A percentile compares a stretch with the other conserved stretches of the same genome.
These are phyloP conservation scores for Trichoderma guizhouense DNA, from an alignment of 2,329 filamentous ascomycete genomes.

Conservation along the genomic window DNA sequence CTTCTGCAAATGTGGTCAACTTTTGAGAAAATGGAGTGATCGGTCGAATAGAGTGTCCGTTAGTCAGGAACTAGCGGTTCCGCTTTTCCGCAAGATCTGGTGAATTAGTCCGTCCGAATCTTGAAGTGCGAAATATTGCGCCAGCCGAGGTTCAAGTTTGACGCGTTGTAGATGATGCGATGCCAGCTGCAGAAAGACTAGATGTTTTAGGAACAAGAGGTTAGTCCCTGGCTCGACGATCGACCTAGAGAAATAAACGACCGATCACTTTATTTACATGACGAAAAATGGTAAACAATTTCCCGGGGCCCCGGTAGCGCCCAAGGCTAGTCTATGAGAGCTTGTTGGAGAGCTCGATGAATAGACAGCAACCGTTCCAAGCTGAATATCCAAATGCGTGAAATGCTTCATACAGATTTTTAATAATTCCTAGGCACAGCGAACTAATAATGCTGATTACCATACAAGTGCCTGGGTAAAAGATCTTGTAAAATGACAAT, in stretches of 20 bases:
- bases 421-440: neutral
- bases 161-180: neutral
- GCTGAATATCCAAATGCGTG: neutral
- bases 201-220: neutral
- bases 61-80: neutral
- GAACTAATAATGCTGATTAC: neutral
- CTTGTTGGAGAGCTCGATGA: neutral
- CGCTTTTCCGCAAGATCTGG: neutral
- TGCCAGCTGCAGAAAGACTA: neutral
- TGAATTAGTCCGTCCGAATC: neutral
- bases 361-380: neutral
- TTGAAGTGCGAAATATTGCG: neutral
- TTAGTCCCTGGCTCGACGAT: neutral
- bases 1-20: neutral
- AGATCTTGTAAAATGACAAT: neutral
- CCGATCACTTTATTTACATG: neutral
- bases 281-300: neutral
- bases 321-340: neutral
- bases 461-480: neutral
- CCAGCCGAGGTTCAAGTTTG: neutral
- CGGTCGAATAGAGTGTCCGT: neutral
- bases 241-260: neutral
- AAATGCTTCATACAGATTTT: neutral
- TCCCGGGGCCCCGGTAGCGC: neutral
- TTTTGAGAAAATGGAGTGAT: neutral